Evolutionary conservation across 2,329 filamentous ascomycete genomes (phyloP).

Genomic region (Alternaria ventricosa): DNA sequence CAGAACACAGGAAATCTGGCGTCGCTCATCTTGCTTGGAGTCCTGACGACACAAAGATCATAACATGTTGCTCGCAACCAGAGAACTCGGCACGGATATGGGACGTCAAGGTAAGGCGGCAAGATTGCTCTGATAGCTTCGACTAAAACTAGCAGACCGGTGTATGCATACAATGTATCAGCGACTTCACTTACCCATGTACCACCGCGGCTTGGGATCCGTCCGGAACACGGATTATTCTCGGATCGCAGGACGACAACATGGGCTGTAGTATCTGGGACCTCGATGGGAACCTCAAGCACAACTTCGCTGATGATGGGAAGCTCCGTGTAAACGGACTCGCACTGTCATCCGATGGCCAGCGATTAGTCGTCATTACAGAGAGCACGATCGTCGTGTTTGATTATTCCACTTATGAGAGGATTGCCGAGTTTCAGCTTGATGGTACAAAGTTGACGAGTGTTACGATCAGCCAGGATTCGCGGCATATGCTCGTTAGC

Average conservation of each 20-base stretch:
- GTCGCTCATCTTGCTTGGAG: slow-evolving; percentile 89
- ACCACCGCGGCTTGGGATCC: slow-evolving; percentile 89
- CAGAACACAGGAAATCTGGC: slow-evolving; percentile 70
- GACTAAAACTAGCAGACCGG: slow-evolving; percentile 34
- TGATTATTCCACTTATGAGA: slow-evolving; percentile 75
- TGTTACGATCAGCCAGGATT: slow-evolving; percentile 81
- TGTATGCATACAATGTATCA: slow-evolving; percentile 65
- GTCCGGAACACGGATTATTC: slow-evolving; percentile 78
- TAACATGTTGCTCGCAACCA: slow-evolving; percentile 75
- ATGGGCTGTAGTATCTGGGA: slow-evolving; percentile 62
- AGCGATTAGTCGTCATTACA: slow-evolving; percentile 79
- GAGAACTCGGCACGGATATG: slow-evolving; percentile 76
- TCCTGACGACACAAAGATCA: slow-evolving; percentile 83
- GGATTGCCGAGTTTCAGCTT: slow-evolving; percentile 75
- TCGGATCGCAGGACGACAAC: slow-evolving; percentile 58
- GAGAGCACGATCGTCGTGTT: slow-evolving; percentile 78
- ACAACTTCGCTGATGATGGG: slow-evolving; percentile 66
- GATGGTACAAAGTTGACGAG: slow-evolving; percentile 76
- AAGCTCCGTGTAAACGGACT: slow-evolving; percentile 82
- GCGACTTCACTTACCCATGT: slow-evolving; percentile 80
- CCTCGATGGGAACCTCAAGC: slow-evolving; percentile 63
- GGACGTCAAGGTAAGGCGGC: slow-evolving; percentile 57
- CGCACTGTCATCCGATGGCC: slow-evolving; percentile 80
- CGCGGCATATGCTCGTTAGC: slow-evolving; percentile 81
- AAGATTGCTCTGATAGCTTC: neutral